Conservation (phyloP, 1,284 basidiomycete genomes). For the Ustilago nuda region DNA sequence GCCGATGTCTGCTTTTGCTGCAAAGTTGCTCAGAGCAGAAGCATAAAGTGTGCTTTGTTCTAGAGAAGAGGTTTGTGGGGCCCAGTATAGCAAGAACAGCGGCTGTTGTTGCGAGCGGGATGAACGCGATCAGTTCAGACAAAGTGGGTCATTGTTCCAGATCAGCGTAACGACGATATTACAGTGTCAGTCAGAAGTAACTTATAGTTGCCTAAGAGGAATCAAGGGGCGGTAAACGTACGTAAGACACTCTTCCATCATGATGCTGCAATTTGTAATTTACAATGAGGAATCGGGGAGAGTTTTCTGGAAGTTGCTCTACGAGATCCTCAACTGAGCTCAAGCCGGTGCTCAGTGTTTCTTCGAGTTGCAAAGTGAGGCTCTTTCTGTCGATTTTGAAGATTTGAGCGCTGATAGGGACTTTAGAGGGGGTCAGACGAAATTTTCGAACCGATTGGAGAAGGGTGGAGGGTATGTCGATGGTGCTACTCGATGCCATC, state of each 20-base stretch:
- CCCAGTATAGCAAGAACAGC: slow-evolving; percentile 58
- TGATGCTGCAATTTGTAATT: slow-evolving; percentile 83
- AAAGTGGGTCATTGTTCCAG: background rate
- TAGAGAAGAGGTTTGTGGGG: slow-evolving; percentile 58
- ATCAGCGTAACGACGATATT: no score
- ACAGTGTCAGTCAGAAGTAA: no score
- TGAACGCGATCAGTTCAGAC: background rate
- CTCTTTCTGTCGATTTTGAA: slow-evolving; percentile 63
- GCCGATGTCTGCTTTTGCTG: slow-evolving; percentile 57
- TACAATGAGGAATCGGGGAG: slow-evolving; percentile 85
- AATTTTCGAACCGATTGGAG: slow-evolving; percentile 51
- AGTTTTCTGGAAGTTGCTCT: slow-evolving; percentile 85
- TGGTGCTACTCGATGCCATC: slow-evolving; percentile 43
- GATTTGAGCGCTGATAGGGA: slow-evolving; percentile 52
- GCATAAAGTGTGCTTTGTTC: slow-evolving; percentile 67
- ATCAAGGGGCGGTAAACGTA: slow-evolving; percentile 19
- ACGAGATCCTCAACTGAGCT: slow-evolving; percentile 52
- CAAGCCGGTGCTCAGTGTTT: slow-evolving; percentile 47
- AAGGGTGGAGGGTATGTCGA: slow-evolving; percentile 58
- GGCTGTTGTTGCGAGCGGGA: slow-evolving; percentile 7
- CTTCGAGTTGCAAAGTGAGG: slow-evolving; percentile 60
- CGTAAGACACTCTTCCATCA: slow-evolving; percentile 85
- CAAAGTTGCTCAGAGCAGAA: slow-evolving; percentile 63
- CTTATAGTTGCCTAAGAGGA: background rate
- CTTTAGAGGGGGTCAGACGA: slow-evolving; percentile 49